Conservation (phyloP, 225 moss, liverwort and hornwort genomes). For the Polytrichum formosum region DNA sequence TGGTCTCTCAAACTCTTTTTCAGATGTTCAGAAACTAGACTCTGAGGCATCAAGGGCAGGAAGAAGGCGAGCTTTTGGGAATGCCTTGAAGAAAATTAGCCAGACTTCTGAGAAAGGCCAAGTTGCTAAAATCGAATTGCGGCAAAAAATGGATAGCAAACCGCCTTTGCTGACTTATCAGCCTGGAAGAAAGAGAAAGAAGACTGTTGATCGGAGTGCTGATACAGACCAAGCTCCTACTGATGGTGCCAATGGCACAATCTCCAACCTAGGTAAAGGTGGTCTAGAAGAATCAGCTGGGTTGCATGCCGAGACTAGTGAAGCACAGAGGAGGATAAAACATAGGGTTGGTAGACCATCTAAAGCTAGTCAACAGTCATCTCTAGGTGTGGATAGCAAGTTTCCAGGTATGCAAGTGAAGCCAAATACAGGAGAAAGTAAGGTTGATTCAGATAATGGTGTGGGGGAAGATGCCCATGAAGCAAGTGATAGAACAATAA, state of each 20-base stretch:
- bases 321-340: slow-evolving; percentile 34
- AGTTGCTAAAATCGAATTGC: slow-evolving; percentile 31
- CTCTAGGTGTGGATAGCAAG: slow-evolving; percentile 30
- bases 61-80: slow-evolving; percentile 72
- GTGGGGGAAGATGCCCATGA: slow-evolving; percentile 20
- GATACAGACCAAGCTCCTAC: slow-evolving; percentile 16
- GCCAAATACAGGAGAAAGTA: slow-evolving; percentile 25
- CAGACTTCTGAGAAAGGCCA: slow-evolving; percentile 56
- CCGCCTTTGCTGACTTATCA: slow-evolving; percentile 38
- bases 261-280: slow-evolving; percentile 19
- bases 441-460: slow-evolving; percentile 22
- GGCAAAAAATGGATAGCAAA: slow-evolving; percentile 37
- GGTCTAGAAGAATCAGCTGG: slow-evolving; percentile 15
- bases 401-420: slow-evolving; percentile 11
- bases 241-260: slow-evolving; percentile 20
- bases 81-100: slow-evolving; percentile 63
- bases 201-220: slow-evolving; percentile 25
- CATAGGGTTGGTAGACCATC: slow-evolving; percentile 41
- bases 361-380: slow-evolving; percentile 41
- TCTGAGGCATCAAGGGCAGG: slow-evolving; percentile 43
- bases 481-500: slow-evolving; percentile 20
- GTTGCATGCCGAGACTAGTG: slow-evolving; percentile 18
- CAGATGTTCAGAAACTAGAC: slow-evolving; percentile 40
- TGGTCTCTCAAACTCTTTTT: slow-evolving; percentile 17
- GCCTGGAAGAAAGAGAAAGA: slow-evolving; percentile 52